phyloP scores from a whole-genome alignment of 768 basidiomycete species.

The Scleroderma bovista region DNA sequence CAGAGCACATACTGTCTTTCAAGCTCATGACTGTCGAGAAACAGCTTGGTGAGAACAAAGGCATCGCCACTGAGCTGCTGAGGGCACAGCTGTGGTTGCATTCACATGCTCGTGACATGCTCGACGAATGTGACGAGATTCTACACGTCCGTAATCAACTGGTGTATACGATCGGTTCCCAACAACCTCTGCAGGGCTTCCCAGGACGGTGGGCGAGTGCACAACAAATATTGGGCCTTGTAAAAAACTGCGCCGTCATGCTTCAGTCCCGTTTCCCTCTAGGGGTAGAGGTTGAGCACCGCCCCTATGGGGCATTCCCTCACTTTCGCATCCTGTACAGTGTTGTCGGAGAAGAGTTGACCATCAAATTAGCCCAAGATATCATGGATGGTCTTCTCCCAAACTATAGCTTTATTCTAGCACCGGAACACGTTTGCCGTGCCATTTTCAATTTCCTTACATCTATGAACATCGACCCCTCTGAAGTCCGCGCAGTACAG shows the following conservation, averaged over 20 bases:
- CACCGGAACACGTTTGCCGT: neutral
- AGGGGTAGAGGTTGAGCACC: neutral
- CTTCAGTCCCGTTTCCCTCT: neutral
- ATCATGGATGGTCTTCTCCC: slow-evolving; percentile 13
- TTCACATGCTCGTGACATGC: slow-evolving; percentile 32
- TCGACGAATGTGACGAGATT: slow-evolving; percentile 42
- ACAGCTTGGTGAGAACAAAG: neutral
- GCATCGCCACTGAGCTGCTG: slow-evolving; percentile 1
- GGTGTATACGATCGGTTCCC: slow-evolving; percentile 31
- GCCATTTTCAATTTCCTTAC: slow-evolving; percentile 22
- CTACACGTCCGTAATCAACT: slow-evolving; percentile 35
- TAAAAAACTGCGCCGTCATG: slow-evolving; percentile 11
- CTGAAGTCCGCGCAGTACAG: slow-evolving; percentile 4
- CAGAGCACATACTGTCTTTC: slow-evolving; percentile 29
- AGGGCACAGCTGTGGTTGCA: slow-evolving; percentile 14
- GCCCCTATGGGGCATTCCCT: slow-evolving; percentile 16
- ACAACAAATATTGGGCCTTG: slow-evolving; percentile 25
- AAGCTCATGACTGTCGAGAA: slow-evolving; percentile 18
- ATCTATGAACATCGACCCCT: neutral
- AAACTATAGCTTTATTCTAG: slow-evolving; percentile 12
- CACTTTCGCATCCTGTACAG: slow-evolving; percentile 16
- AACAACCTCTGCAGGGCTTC: slow-evolving; percentile 21
- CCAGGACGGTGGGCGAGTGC: slow-evolving; percentile 32
- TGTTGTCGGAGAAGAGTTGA: slow-evolving; percentile 8
- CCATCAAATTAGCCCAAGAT: slow-evolving; percentile 10